Percentiles rank a stretch among this genome's conserved stretches.
Conservation (phyloP, 1,139 yeast genomes). For the Suhomyces panamericanus region DNA sequence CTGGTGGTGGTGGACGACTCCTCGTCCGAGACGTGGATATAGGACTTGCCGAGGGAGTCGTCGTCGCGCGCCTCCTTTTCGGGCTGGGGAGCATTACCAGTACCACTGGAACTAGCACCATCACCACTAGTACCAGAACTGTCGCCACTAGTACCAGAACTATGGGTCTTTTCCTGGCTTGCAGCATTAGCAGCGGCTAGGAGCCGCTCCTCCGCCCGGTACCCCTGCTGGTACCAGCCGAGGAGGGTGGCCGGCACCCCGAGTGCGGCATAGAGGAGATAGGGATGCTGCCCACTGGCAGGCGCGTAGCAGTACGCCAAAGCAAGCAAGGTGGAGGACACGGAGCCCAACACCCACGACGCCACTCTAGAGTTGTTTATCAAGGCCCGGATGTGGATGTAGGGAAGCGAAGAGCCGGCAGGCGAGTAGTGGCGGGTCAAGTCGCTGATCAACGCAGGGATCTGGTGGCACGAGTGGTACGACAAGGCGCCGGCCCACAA, state of each 20-base stretch:
- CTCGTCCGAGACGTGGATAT: conserved; percentile 51
- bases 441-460: conserved; percentile 39
- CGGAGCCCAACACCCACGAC: conserved; percentile 34
- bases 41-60: conserved; percentile 50
- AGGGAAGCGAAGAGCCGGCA: conserved; percentile 6
- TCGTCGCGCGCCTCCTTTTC: conserved; percentile 17
- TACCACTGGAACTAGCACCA: too few relatives aligned
- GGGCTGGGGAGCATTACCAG: too few relatives aligned
- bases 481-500: conserved; percentile 45
- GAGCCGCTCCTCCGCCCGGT: conserved; percentile 12
- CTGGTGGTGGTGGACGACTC: conserved; percentile 25
- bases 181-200: conserved; percentile 1
- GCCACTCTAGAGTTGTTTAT: conserved; percentile 26
- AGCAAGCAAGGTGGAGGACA: conserved; percentile 41
- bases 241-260: conserved; percentile 39
- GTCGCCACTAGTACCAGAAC: too few relatives aligned
- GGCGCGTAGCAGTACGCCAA: conserved; percentile 46
- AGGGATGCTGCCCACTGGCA: conserved; percentile 52
- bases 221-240: conserved; percentile 15
- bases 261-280: conserved; percentile 54
- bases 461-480: conserved; percentile 34
- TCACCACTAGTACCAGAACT: too few relatives aligned
- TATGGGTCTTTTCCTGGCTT: too few relatives aligned
- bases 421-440: conserved; percentile 19
- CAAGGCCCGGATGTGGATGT: conserved; percentile 10